phyloP scores from a whole-genome alignment of 371 early-diverging fungal species.

The Coemansia sp. region DNA sequence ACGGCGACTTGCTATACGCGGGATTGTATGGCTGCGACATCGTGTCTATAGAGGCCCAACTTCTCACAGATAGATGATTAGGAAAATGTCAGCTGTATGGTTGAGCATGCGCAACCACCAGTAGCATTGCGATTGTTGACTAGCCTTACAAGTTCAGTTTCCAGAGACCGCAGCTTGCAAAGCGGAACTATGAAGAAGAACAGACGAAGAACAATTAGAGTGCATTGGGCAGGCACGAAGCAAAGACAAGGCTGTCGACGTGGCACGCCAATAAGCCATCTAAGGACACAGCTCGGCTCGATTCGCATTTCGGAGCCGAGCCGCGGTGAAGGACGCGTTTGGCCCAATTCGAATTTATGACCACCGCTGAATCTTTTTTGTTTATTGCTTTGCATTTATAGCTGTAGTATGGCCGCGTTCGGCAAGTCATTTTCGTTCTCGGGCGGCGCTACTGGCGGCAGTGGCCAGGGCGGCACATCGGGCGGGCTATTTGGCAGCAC shows the following conservation, averaged over 20 bases:
- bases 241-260: neutral
- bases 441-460: conserved; percentile 19
- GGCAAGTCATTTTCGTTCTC: conserved; percentile 45
- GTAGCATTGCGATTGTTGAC: no score
- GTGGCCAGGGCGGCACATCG: conserved; percentile 6
- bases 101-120: no score
- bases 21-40: conserved; percentile 8
- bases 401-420: conserved; percentile 26
- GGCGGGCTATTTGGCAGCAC: conserved; percentile 43
- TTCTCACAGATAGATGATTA: neutral
- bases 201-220: no score
- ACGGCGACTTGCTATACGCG: conserved; percentile 9
- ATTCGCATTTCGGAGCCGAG: neutral
- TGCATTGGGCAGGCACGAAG: no score
- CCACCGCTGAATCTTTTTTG: neutral
- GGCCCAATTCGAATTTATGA: no score
- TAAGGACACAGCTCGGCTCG: conserved; percentile 3
- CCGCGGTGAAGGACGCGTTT: neutral
- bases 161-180: no score
- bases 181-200: no score
- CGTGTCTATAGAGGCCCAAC: neutral
- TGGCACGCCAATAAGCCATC: conserved; percentile 1
- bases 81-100: neutral
- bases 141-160: neutral
- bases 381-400: conserved; percentile 4